phyloP scores from a whole-genome alignment of 2,329 filamentous ascomycete species.

The Aspergillus phoenicis region DNA sequence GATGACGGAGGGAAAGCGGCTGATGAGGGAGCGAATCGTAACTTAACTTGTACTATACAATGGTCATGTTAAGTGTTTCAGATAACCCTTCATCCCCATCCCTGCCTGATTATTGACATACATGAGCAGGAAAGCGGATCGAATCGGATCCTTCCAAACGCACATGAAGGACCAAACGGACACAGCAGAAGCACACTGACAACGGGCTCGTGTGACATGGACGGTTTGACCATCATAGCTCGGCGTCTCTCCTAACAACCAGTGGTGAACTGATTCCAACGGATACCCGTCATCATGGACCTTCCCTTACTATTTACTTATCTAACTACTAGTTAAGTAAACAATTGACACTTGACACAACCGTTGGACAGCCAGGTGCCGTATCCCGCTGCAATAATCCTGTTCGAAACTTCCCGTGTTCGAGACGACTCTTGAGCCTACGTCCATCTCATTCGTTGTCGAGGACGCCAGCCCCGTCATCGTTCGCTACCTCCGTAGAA shows the following conservation, averaged over 20 bases:
- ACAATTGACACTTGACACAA: not conserved
- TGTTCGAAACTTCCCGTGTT: conserved; percentile 23
- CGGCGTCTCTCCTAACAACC: not conserved
- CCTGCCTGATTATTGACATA: not conserved
- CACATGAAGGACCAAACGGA: not conserved
- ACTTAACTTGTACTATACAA: not conserved
- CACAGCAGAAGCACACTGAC: not conserved
- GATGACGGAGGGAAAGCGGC: not conserved
- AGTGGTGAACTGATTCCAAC: not conserved
- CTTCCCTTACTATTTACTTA: too few species aligned
- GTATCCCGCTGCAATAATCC: conserved; percentile 15
- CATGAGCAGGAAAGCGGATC: not conserved
- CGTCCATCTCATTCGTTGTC: too few species aligned
- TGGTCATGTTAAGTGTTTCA: not conserved
- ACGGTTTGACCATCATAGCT: conserved; percentile 1
- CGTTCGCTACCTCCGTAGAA: too few species aligned
- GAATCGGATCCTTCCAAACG: not conserved
- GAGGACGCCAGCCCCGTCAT: too few species aligned
- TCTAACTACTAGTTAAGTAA: too few species aligned
- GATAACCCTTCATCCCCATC: not conserved
- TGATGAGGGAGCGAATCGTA: not conserved
- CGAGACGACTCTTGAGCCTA: not conserved
- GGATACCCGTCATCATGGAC: not conserved
- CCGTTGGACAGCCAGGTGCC: conserved; percentile 4
- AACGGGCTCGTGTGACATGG: conserved; percentile 3